Evolutionary conservation across 1,284 basidiomycete genomes (phyloP).

Genomic region (Ceratobasidium sp.): DNA sequence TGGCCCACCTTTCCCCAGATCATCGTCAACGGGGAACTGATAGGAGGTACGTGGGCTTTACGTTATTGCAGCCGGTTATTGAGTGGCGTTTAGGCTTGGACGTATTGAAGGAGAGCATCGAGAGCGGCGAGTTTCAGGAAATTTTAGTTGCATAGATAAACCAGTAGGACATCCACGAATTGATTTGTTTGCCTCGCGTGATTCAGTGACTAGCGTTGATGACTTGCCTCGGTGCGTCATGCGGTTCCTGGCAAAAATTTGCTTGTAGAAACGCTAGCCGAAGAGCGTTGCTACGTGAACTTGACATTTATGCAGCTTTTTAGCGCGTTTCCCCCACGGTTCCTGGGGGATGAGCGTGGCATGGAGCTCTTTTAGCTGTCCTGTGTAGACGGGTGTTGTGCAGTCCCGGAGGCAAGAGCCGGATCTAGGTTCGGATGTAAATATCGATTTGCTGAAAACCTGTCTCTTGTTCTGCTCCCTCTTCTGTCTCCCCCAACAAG

Average conservation of each 20-base stretch:
- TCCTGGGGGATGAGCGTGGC: constrained; percentile 13
- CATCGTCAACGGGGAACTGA: constrained; percentile 77
- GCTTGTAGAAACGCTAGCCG: not conserved
- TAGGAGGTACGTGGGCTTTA: constrained; percentile 61
- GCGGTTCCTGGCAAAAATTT: not conserved
- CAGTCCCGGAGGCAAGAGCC: constrained; percentile 5
- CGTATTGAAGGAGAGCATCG: constrained; percentile 74
- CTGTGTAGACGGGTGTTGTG: constrained; percentile 11
- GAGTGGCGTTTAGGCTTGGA: constrained; percentile 58
- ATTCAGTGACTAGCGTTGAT: not conserved
- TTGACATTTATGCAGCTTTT: not conserved
- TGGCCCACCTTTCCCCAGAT: constrained; percentile 79
- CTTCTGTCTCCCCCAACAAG: not conserved
- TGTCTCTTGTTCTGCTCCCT: constrained; percentile 11
- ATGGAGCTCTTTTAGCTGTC: constrained; percentile 26
- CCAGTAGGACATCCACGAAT: not conserved
- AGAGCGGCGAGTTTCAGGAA: constrained; percentile 62
- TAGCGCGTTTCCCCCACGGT: constrained; percentile 2
- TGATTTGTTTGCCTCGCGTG: not conserved
- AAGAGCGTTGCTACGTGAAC: not conserved
- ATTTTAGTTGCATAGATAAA: constrained; percentile 46
- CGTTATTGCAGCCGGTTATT: constrained; percentile 57
- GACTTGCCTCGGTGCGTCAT: constrained; percentile 22
- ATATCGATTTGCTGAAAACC: constrained; percentile 22
- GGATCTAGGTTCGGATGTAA: constrained; percentile 13